Conservation (phyloP, 768 basidiomycete genomes). For the Gautieria morchelliformis region DNA sequence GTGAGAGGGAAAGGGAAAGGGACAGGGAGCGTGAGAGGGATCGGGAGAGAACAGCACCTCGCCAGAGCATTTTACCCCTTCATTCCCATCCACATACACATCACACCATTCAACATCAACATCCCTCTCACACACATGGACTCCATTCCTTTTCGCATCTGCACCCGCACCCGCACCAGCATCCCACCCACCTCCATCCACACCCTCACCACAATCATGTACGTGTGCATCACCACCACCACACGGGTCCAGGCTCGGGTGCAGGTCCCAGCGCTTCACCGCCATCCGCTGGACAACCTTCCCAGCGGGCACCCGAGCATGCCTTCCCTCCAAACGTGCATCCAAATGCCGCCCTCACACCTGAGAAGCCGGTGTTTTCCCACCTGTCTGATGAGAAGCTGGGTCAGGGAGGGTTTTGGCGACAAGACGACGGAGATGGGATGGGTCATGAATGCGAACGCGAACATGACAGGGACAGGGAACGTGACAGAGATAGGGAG, state of each 20-base stretch:
- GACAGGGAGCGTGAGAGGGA: constrained; percentile 7
- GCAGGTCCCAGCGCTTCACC: background rate
- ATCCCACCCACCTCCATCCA: constrained; percentile 1
- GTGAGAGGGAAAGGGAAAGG: constrained; percentile 1
- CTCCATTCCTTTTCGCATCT: constrained; percentile 4
- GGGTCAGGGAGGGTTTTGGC: background rate
- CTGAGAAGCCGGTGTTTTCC: background rate
- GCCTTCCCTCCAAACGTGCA: background rate
- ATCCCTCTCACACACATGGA: background rate
- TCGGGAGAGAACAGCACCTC: constrained; percentile 8
- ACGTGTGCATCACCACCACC: constrained; percentile 8
- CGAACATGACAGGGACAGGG: constrained; percentile 1
- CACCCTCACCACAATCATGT: constrained; percentile 9
- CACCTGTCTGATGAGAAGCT: background rate
- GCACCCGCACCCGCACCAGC: constrained; percentile 14
- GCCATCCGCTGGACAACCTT: background rate
- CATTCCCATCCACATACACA: constrained; percentile 11
- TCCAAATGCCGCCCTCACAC: background rate
- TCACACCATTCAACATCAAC: background rate
- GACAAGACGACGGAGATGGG: background rate
- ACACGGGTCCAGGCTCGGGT: constrained; percentile 3
- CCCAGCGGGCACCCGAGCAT: background rate
- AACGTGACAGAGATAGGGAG: background rate
- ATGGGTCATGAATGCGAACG: background rate
- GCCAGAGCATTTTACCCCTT: constrained; percentile 8